A percentile compares a stretch with the other conserved stretches of the same genome.
phyloP scores from a whole-genome alignment of 2,329 filamentous ascomycete genomes.

The Rutstroemia sp. region DNA sequence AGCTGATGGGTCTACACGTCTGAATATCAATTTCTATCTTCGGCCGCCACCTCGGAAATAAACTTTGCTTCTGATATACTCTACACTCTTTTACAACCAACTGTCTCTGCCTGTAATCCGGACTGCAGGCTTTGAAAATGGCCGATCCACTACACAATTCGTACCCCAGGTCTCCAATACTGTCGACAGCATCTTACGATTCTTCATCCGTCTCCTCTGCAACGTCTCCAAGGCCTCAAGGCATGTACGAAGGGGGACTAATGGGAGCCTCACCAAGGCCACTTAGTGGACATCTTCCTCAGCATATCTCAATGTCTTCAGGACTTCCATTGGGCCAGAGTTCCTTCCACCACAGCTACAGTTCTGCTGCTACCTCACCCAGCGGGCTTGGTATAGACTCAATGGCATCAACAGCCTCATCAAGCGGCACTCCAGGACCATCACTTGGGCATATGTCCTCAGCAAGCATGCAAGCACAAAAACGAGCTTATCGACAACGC shows the following conservation, averaged over 20 bases:
- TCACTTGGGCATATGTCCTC: constrained; percentile 30
- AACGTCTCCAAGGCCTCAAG: constrained; percentile 48
- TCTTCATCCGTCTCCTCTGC: constrained; percentile 57
- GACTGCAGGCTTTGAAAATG: constrained; percentile 34
- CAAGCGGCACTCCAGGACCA: constrained; percentile 45
- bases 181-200: constrained; percentile 54
- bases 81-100: neutral
- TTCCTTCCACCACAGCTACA: constrained; percentile 26
- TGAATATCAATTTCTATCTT: neutral
- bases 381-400: constrained; percentile 47
- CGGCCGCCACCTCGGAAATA: neutral
- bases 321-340: constrained; percentile 34
- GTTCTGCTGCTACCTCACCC: constrained; percentile 24
- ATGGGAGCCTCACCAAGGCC: constrained; percentile 46
- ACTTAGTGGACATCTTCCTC: constrained; percentile 39
- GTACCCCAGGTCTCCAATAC: constrained; percentile 55
- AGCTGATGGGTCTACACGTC: constrained; percentile 2
- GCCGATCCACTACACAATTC: constrained; percentile 48
- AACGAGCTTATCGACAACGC: constrained; percentile 88
- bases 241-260: constrained; percentile 45
- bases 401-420: constrained; percentile 50
- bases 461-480: constrained; percentile 63
- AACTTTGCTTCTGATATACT: neutral
- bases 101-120: constrained; percentile 15
- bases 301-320: constrained; percentile 44